phyloP scores from a whole-genome alignment of 345 rosid genomes.

The Punica granatum region DNA sequence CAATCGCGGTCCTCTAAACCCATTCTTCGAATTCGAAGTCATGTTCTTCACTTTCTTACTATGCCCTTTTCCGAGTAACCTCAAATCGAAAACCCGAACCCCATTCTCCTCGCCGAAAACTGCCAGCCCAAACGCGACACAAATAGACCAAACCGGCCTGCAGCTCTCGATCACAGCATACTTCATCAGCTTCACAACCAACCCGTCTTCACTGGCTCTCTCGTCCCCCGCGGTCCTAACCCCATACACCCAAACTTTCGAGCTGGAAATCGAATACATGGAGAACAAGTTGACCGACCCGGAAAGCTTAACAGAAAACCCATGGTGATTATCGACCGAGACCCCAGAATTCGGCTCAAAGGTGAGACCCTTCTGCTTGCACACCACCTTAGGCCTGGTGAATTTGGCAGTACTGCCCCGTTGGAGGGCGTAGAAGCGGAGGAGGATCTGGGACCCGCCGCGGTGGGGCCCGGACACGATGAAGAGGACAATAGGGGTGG shows the following conservation, averaged over 20 bases:
- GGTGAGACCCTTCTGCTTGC: constrained; percentile 54
- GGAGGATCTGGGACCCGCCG: constrained; percentile 51
- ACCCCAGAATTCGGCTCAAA: constrained; percentile 52
- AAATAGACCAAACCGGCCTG: constrained; percentile 53
- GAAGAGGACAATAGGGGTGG: constrained; percentile 35
- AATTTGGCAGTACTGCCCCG: constrained; percentile 24
- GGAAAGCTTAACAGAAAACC: constrained; percentile 46
- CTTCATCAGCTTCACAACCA: constrained; percentile 55
- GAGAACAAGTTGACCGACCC: constrained; percentile 70
- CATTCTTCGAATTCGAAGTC: constrained; percentile 21
- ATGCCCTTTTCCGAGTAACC: constrained; percentile 44
- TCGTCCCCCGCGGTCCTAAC: constrained; percentile 28
- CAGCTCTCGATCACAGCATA: constrained; percentile 64
- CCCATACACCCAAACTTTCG: constrained; percentile 53
- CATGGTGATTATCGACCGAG: constrained; percentile 46
- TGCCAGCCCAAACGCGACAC: constrained; percentile 49
- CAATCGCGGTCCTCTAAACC: constrained; percentile 20
- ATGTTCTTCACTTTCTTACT: constrained; percentile 31
- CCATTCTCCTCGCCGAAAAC: constrained; percentile 72
- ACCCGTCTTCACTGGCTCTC: constrained; percentile 23
- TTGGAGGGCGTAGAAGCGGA: constrained; percentile 36
- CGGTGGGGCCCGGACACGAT: constrained; percentile 44
- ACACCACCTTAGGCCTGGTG: constrained; percentile 36
- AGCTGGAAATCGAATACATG: constrained; percentile 49
- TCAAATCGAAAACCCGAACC: constrained; percentile 53